Conservation (phyloP, 129 eudicot species). For the Artemisia annua region DNA sequence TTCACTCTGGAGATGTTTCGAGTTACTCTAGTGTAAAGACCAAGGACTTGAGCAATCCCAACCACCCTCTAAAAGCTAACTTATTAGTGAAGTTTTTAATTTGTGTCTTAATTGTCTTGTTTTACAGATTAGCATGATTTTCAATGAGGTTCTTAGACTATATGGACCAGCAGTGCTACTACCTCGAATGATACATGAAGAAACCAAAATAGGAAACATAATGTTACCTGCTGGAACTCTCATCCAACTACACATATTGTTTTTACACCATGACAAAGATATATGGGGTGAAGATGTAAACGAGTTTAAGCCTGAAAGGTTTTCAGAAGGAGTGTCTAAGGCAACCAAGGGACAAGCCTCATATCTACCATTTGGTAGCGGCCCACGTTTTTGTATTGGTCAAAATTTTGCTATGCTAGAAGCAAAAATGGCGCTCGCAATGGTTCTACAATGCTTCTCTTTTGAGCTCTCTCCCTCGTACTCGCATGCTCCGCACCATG, state of each 20-base stretch:
- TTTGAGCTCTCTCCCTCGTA: too few relatives aligned
- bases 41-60: neutral
- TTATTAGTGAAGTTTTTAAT: too few relatives aligned
- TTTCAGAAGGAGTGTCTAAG: slow-evolving; percentile 4
- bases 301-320: slow-evolving; percentile 28
- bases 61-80: too few relatives aligned
- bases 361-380: slow-evolving; percentile 24
- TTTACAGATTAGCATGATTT: slow-evolving; percentile 18
- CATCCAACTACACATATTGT: neutral
- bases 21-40: slow-evolving; percentile 7
- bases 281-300: slow-evolving; percentile 19
- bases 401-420: slow-evolving; percentile 13
- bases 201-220: slow-evolving; percentile 19
- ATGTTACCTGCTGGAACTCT: slow-evolving; percentile 20
- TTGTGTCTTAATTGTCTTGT: neutral
- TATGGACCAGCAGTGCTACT: neutral
- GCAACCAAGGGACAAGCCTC: slow-evolving; percentile 12
- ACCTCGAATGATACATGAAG: neutral
- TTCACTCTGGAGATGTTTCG: neutral
- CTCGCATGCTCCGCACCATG: too few relatives aligned
- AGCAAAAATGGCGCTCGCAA: too few relatives aligned
- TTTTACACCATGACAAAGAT: slow-evolving; percentile 20
- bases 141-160: slow-evolving; percentile 23
- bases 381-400: slow-evolving; percentile 25
- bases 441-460: too few relatives aligned